Evolutionary conservation across 371 early-diverging fungal genomes (phyloP), one percentile per base, ranked within the genome.

Genomic region (Quaeritorhiza haematococci): DNA sequence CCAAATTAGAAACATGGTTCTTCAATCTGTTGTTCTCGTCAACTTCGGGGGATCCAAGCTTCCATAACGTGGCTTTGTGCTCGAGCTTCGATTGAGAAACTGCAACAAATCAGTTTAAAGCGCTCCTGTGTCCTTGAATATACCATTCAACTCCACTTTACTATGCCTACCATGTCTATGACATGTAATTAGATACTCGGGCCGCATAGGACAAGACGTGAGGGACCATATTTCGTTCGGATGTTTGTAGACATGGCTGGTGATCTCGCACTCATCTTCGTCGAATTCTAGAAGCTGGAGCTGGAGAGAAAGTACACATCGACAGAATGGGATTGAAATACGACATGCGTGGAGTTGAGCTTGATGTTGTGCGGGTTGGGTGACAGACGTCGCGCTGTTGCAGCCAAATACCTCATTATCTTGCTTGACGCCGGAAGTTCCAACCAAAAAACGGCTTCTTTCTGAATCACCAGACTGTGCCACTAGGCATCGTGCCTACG

Each of bases 191-290:
- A 89, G 72, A 15, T 83, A 53, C 46, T 85, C 73, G 17, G 79
- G 66, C 34, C 84, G 63, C 3, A 68, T 57, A 15, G 90, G 88
- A 42, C 79, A 79, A 0, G 89, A 68, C 0, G 84, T 75, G 15
- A 92, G 78, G 33, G 83, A 77, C 74, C 84, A 82, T 8, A 92
- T 74, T 58, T 89, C 91, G 26, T 83, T 73, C 0, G 80, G 69
- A 66, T 93, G 93, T 17, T 62, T 64, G 67, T 78, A 91, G 32
- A 80, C 73, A 0, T 75, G 77, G n/a, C 80, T 72, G 6, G 72
- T 71, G 23, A 91, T 78, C 38, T 77, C 73, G 61, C 71, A 73
- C 43, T 76, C 73, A 35, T 89, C 88, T 58, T 86, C 87, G 68
- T 88, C 82, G 64, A 84, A 88, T 56, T 84, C 83, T 1, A 91